Evolutionary conservation across 2,329 filamentous ascomycete species (phyloP).

Genomic region (Alternaria sp.): DNA sequence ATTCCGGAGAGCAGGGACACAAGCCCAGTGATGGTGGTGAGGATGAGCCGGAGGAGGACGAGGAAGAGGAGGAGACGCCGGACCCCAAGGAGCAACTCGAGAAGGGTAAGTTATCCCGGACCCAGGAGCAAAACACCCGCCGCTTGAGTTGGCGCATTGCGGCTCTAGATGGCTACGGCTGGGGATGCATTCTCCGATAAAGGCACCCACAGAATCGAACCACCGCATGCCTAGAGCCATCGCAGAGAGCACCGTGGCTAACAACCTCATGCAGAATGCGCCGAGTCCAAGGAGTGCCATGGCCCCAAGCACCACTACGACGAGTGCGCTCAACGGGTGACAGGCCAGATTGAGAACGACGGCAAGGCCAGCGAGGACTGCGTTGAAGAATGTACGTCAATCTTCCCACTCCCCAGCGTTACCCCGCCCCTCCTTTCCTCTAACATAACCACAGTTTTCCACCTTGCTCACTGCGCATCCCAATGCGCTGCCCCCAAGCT

Average conservation of each 20-base stretch:
- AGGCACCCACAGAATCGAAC: background rate
- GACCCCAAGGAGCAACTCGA: conserved; percentile 90
- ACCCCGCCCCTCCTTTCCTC: background rate
- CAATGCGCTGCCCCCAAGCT: conserved; percentile 96
- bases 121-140: background rate
- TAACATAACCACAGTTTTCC: conserved; percentile 78
- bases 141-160: background rate
- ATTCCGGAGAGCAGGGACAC: conserved; percentile 59
- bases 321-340: conserved; percentile 96
- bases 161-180: too few species aligned
- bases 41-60: conserved; percentile 79
- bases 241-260: conserved; percentile 21
- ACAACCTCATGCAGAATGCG: conserved; percentile 74
- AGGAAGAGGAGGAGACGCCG: conserved; percentile 81
- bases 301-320: conserved; percentile 97
- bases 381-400: conserved; percentile 93
- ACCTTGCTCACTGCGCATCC: conserved; percentile 94
- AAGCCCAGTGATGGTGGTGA: conserved; percentile 56
- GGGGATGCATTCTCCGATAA: background rate
- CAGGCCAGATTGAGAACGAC: conserved; percentile 72
- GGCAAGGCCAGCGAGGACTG: conserved; percentile 90
- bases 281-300: conserved; percentile 83
- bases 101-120: conserved; percentile 77
- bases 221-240: background rate
- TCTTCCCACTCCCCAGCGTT: background rate